Base-by-base conservation (phyloP, 768 basidiomycete species). In the Boletus huronensis region DNA sequence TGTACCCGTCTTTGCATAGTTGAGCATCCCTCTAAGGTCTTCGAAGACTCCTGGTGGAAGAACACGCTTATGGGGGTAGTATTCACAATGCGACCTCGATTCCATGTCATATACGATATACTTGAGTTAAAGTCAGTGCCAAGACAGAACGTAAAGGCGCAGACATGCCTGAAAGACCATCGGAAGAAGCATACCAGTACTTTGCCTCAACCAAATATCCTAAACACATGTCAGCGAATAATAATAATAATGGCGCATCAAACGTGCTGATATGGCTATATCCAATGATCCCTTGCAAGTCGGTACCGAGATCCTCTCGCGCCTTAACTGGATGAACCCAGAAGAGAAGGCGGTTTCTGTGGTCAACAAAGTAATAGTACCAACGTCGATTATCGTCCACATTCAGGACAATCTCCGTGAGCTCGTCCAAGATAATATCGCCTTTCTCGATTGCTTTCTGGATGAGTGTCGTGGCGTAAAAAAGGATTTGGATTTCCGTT, bases 281-380 rank as follows among this genome's bases (percentile, higher is more conserved):
- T 31, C 42, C 42, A 29, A 25, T 35, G 19, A 59, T n/a, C 25
- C 49, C 57, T 38, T 43, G 60, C 52, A 61, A 29, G 13, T 53
- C 32, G 10, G 31, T 48, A 26, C 21, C 19, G 3, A 63, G 48
- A 1, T 34, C 32, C 31, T n/a, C 32, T 13, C 32, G 17, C 8
- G 21, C 21, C 1, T 17, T 21, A 0, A 63, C 36, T 7, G 10
- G 10, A 16, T 54, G 52, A 35, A 61, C 28, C 61, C 60, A 61
- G 29, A 63, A 63, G 6, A 63, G 50, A 46, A 61, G 61, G 23
- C 32, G 61, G 19, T 58, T 5, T 5, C 11, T 46, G 19, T 61
- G 61, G 34, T 61, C 61, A 28, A 59, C 60, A 36, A 62, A 61
- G 36, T 62, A 52, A 42, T 61, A 63, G 17, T 25, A 25, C 36